Evolutionary conservation across 768 basidiomycete species (phyloP), one percentile per base, ranked within the genome.

Genomic region (Lactarius hatsudake): DNA sequence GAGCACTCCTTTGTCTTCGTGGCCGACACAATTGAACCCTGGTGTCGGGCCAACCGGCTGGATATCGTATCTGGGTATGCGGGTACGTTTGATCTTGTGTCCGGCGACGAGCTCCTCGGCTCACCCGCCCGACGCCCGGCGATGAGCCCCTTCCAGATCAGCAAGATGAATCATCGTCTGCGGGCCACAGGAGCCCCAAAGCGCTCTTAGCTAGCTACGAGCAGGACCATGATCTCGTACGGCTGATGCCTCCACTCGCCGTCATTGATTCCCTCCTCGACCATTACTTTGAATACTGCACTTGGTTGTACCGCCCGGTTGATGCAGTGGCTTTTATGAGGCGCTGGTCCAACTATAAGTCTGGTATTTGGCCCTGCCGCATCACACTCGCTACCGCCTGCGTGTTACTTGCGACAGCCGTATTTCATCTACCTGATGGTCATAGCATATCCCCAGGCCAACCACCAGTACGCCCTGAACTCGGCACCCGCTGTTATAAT

Each of bases 401-500:
- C 48, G 63, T 65, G 12, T 54, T 71, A n/a, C 59, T 71, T 38
- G 64, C 70, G n/a, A 63, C 64, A 8, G 68, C 68, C 10, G 59
- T 69, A 30, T 62, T 59, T 55, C 64, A 71, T 56, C 62, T 71
- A 23, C 70, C 70, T 53, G 69, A 62, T 40, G 61, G 63, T 2
- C 67, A 71, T 55, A 65, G 68, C 30, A 59, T 71, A 38, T 64
- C 57, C 28, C 68, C 68, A 7, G 68, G 67, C 36, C 69, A 69
- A 54, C 64, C 69, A 20, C 61, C 59, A 30, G 42, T 62, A 13
- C 68, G 69, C 0, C 30, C 63, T 32, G 68, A 69, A 32, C 77
- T 89, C 53, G 86, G 88, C 28, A 73, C 76, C 59, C 87, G 86
- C 70, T 93, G 87, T 73, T 90, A 90, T 75, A 86, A 87, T 54